These are phyloP conservation scores for Neospermospora avenae DNA, from an alignment of 2,329 filamentous ascomycete genomes.

Conservation along the genomic window DNA sequence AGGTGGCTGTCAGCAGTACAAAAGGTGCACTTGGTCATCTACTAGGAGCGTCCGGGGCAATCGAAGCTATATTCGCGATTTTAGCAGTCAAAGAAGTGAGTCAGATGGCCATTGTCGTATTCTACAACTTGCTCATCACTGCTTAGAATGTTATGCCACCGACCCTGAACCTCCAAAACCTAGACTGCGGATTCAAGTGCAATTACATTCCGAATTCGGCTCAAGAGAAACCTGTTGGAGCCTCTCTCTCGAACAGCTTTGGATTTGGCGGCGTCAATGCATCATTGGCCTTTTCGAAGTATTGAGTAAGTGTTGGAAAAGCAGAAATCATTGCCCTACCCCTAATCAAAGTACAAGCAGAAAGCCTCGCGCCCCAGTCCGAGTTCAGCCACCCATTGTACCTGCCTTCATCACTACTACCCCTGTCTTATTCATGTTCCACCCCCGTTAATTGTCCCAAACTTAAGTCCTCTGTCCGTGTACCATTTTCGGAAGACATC, in stretches of 20 bases:
- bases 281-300: conserved; percentile 67
- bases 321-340: background rate
- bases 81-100: conserved; percentile 75
- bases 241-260: conserved; percentile 91
- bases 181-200: conserved; percentile 67
- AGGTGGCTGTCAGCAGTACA: conserved; percentile 85
- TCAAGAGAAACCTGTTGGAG: conserved; percentile 67
- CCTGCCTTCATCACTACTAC: background rate
- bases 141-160: conserved; percentile 77
- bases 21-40: conserved; percentile 93
- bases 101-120: conserved; percentile 32
- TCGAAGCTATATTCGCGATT: conserved; percentile 84
- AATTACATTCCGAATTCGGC: conserved; percentile 77
- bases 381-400: background rate
- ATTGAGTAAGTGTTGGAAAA: conserved; percentile 7
- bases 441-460: conserved; percentile 11
- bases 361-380: background rate
- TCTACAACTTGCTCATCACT: background rate
- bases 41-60: conserved; percentile 83
- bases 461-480: conserved; percentile 16
- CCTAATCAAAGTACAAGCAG: background rate
- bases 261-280: conserved; percentile 98
- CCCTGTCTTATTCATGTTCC: background rate
- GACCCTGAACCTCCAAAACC: conserved; percentile 74
- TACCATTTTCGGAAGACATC: conserved; percentile 17